A percentile compares a stretch with the other conserved stretches of the same genome.
These are phyloP conservation scores for Pichiaceae sp. DNA, from an alignment of 1,139 yeast genomes.

Conservation along the genomic window DNA sequence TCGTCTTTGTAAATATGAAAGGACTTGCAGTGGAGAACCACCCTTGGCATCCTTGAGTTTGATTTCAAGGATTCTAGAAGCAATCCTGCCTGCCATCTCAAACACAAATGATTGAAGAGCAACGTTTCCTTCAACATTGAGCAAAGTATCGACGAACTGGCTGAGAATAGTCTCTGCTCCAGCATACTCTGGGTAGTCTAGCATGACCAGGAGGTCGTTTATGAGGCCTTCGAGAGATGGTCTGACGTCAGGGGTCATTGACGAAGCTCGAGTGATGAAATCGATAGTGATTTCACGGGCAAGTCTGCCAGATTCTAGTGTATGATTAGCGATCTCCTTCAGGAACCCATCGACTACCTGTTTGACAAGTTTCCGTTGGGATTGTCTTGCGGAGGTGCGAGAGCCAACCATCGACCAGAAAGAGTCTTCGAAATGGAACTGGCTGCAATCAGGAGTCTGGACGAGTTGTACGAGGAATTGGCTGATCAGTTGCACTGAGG, in stretches of 20 bases:
- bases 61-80: neutral
- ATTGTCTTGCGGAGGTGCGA: constrained; percentile 3
- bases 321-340: constrained; percentile 5
- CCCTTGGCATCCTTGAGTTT: constrained; percentile 3
- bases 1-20: neutral
- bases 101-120: neutral
- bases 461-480: constrained; percentile 37
- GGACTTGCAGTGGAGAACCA: neutral
- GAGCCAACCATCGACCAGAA: constrained; percentile 14
- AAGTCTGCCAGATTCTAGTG: constrained; percentile 7
- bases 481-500: constrained; percentile 40
- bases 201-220: constrained; percentile 44
- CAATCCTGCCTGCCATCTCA: neutral
- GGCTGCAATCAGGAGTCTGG: constrained; percentile 30
- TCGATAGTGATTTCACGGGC: constrained; percentile 28
- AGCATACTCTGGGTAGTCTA: constrained; percentile 54
- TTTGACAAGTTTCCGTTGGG: constrained; percentile 6
- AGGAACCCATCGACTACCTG: constrained; percentile 10
- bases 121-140: neutral
- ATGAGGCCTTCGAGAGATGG: constrained; percentile 41
- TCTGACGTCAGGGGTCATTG: constrained; percentile 33
- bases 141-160: constrained; percentile 30
- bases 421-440: constrained; percentile 17
- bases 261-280: constrained; percentile 11
- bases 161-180: constrained; percentile 42